Percentiles rank a stretch among this genome's conserved stretches.
These are phyloP conservation scores for Colletotrichum truncatum DNA, from an alignment of 2,329 filamentous ascomycete genomes.

Conservation along the genomic window DNA sequence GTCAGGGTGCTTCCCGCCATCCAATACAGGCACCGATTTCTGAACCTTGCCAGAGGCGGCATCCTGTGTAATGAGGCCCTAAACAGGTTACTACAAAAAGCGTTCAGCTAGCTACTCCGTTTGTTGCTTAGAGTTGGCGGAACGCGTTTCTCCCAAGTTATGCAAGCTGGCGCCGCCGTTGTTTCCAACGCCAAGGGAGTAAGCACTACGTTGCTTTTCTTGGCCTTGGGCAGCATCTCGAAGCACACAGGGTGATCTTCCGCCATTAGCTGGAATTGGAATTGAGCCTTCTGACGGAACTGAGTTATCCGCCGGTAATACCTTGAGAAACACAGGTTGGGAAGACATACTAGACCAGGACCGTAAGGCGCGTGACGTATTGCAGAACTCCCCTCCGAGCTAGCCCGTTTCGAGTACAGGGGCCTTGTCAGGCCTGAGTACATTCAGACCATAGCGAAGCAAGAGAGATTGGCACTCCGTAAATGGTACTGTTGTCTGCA, in stretches of 20 bases:
- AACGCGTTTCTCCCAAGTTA: slow-evolving; percentile 6
- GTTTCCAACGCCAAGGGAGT: neutral
- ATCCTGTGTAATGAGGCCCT: neutral
- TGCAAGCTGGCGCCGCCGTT: slow-evolving; percentile 11
- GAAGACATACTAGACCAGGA: slow-evolving; percentile 1
- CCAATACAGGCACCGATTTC: slow-evolving; percentile 25
- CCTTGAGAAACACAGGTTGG: neutral
- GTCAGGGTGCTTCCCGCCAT: slow-evolving; percentile 28
- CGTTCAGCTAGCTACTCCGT: no score
- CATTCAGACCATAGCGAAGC: neutral
- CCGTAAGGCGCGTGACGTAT: slow-evolving; percentile 26
- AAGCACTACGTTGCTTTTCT: neutral
- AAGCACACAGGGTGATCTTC: neutral
- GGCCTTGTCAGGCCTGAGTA: neutral
- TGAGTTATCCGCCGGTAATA: neutral
- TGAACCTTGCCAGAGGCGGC: slow-evolving; percentile 13
- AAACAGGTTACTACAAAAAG: slow-evolving; percentile 1
- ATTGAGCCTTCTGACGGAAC: neutral
- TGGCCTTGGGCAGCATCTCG: neutral
- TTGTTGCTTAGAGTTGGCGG: slow-evolving; percentile 4
- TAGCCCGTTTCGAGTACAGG: slow-evolving; percentile 26
- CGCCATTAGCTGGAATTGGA: neutral
- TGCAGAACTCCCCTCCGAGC: slow-evolving; percentile 3
- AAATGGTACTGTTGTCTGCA: no score
- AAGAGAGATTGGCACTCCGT: no score